Percentiles rank a stretch among this genome's conserved stretches.
Conservation (phyloP, 352 stramenopile genomes). For the Phytophthora uliginosa region DNA sequence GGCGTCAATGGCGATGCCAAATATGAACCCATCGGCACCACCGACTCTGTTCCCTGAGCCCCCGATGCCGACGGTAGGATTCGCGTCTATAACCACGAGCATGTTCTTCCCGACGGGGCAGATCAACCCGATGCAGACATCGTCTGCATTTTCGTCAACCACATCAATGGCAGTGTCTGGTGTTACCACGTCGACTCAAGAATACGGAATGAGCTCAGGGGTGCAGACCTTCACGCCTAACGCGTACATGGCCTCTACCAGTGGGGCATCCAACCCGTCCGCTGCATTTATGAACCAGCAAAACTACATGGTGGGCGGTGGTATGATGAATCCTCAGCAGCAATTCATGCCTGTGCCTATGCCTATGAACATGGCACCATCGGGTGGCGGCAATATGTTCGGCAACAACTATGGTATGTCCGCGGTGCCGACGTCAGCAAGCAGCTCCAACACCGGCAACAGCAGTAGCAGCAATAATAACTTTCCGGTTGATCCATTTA, state of each 20-base stretch:
- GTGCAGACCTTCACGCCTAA: conserved; percentile 47
- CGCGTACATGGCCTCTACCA: conserved; percentile 48
- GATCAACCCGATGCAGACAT: conserved; percentile 37
- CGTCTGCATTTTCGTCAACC: conserved; percentile 31
- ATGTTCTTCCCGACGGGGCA: conserved; percentile 51
- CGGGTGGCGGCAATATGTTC: conserved; percentile 54
- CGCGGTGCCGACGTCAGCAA: conserved; percentile 21
- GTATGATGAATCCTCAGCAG: conserved; percentile 62
- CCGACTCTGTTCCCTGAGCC: conserved; percentile 59
- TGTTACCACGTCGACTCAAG: conserved; percentile 35
- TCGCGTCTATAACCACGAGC: conserved; percentile 32
- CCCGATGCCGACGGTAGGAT: conserved; percentile 43
- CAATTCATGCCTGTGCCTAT: conserved; percentile 77
- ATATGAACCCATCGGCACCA: conserved; percentile 27
- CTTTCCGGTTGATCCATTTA: conserved; percentile 75
- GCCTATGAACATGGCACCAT: conserved; percentile 55
- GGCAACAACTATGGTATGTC: conserved; percentile 54
- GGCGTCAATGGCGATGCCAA: conserved; percentile 30
- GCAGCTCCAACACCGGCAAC: conserved; percentile 25
- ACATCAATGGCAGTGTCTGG: conserved; percentile 41
- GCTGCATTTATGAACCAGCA: conserved; percentile 51
- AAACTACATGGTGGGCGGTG: conserved; percentile 59
- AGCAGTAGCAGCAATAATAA: conserved; percentile 44
- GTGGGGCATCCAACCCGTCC: conserved; percentile 29
- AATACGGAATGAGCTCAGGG: conserved; percentile 48